Percentiles rank a stretch among this genome's conserved stretches.
These are phyloP conservation scores for Rickenella mellea DNA, from an alignment of 768 basidiomycete species.

Conservation along the genomic window DNA sequence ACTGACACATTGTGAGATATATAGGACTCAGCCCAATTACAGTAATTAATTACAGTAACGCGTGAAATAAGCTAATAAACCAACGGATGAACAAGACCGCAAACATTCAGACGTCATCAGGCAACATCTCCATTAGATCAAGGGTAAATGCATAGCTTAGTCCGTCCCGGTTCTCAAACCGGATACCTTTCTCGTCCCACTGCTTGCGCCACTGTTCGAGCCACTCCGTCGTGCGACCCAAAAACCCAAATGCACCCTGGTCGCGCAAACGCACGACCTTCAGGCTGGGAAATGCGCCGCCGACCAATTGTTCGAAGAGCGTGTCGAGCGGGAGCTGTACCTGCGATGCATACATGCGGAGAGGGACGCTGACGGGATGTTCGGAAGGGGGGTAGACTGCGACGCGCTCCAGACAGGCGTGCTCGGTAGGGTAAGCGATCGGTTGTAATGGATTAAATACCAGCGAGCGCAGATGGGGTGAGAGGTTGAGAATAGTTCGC, in stretches of 20 bases:
- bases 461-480: background rate
- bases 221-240: background rate
- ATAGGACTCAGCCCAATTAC: too few relatives aligned
- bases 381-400: background rate
- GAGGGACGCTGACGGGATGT: background rate
- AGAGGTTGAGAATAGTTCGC: background rate
- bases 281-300: background rate
- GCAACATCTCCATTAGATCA: background rate
- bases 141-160: background rate
- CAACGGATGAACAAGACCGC: too few relatives aligned
- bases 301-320: background rate
- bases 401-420: background rate
- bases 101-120: background rate
- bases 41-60: too few relatives aligned
- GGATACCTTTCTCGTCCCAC: background rate
- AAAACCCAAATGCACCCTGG: background rate
- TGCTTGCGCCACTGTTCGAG: background rate
- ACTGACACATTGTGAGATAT: too few relatives aligned
- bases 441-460: background rate
- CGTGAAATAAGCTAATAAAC: too few relatives aligned
- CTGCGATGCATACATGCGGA: background rate
- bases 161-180: background rate
- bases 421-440: background rate
- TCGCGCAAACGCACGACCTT: background rate
- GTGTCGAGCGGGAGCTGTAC: background rate